These are phyloP conservation scores for Cyberlindnera veronae DNA, from an alignment of 805 yeast genomes.

Conservation along the genomic window DNA sequence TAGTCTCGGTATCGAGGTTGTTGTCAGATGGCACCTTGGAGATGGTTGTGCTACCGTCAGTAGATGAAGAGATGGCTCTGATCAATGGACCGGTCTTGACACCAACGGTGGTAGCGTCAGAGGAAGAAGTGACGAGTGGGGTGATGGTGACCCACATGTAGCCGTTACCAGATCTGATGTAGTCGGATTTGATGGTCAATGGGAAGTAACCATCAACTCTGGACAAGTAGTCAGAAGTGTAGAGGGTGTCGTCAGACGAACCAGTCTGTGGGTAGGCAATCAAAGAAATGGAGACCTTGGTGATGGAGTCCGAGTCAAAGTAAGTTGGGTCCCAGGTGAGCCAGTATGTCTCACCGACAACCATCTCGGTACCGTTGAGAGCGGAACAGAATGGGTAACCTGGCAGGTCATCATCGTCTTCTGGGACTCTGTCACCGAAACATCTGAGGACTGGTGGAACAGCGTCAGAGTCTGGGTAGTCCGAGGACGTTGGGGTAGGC, in stretches of 20 bases:
- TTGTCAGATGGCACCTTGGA: conserved; percentile 41
- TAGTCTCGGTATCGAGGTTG: conserved; percentile 19
- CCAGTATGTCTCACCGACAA: conserved; percentile 48
- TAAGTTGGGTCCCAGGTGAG: conserved; percentile 46
- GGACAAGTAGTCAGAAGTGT: conserved; percentile 32
- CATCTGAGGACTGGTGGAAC: conserved; percentile 45
- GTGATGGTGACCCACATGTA: conserved; percentile 37
- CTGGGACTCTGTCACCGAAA: conserved; percentile 40
- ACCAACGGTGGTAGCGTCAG: conserved; percentile 37
- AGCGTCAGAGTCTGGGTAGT: conserved; percentile 34
- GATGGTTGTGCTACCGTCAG: conserved; percentile 32
- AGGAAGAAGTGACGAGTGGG: conserved; percentile 34
- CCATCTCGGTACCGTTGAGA: conserved; percentile 38
- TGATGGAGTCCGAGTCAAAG: conserved; percentile 36
- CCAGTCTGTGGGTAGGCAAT: conserved; percentile 35
- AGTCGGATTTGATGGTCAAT: conserved; percentile 31
- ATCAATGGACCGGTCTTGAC: conserved; percentile 38
- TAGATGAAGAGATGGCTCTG: conserved; percentile 32
- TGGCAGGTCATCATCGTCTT: conserved; percentile 18
- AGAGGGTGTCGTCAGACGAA: conserved; percentile 29
- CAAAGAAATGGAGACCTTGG: conserved; percentile 32
- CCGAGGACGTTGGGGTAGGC: conserved; percentile 37
- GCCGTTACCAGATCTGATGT: conserved; percentile 33
- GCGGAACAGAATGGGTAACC: conserved; percentile 42
- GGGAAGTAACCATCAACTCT: conserved; percentile 41